These are phyloP conservation scores for Fonsecaea pugnacius DNA, from an alignment of 2,329 filamentous ascomycete species.

Conservation along the genomic window DNA sequence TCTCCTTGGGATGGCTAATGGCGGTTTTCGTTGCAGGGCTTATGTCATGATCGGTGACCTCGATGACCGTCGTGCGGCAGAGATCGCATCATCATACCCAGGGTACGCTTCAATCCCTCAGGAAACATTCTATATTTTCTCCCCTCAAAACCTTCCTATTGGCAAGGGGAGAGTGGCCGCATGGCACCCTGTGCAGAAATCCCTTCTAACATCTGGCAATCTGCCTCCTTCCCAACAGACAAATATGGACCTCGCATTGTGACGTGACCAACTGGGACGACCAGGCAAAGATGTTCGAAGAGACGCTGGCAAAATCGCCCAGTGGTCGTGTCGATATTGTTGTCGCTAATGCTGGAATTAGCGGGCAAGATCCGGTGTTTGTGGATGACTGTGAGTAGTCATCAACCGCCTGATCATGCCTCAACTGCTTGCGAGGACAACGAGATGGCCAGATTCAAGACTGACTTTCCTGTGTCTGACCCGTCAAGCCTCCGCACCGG, in stretches of 20 bases:
- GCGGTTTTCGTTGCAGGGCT: slow-evolving; percentile 12
- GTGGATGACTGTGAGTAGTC: slow-evolving; percentile 18
- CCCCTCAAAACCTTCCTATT: not conserved
- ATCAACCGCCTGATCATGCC: not conserved
- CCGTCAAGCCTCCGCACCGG: not conserved
- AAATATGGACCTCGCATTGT: slow-evolving; percentile 32
- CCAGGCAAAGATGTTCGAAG: slow-evolving; percentile 66
- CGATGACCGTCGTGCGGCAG: slow-evolving; percentile 46
- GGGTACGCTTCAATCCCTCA: not conserved
- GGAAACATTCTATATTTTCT: not conserved
- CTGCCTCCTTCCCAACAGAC: not conserved
- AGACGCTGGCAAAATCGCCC: slow-evolving; percentile 58
- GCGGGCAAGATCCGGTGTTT: slow-evolving; percentile 44
- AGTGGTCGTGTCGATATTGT: slow-evolving; percentile 64
- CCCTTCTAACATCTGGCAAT: not conserved
- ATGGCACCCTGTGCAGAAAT: too few relatives aligned
- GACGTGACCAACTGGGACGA: slow-evolving; percentile 69
- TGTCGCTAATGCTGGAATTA: slow-evolving; percentile 69
- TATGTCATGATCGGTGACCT: slow-evolving; percentile 40
- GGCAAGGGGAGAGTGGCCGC: not conserved
- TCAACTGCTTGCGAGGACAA: not conserved
- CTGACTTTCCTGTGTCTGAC: not conserved
- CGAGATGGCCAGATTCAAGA: not conserved
- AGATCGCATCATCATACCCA: not conserved
- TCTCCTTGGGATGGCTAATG: not conserved